A percentile compares a stretch with the other conserved stretches of the same genome.
Conservation (phyloP, 2,329 filamentous ascomycete species). For the Monilinia aucupariae region DNA sequence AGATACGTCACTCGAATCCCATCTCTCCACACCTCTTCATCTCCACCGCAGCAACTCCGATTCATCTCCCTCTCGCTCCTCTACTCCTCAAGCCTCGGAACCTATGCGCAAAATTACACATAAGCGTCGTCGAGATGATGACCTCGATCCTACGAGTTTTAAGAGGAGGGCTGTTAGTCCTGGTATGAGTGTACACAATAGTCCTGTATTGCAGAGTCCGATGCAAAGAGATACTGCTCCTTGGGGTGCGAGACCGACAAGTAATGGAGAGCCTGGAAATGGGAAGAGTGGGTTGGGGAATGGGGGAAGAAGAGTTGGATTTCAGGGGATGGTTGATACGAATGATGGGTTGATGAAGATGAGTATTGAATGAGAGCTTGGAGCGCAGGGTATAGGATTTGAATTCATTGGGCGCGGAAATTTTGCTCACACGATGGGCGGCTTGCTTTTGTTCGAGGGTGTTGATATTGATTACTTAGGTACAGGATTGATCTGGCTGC, state of each 20-base stretch:
- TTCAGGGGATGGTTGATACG: conserved; percentile 94
- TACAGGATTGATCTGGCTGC: neutral
- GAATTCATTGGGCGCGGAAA: neutral
- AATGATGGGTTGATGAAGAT: conserved; percentile 94
- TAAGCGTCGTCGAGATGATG: conserved; percentile 84
- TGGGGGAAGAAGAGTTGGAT: conserved; percentile 55
- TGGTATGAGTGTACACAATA: conserved; percentile 85
- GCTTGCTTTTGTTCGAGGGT: neutral
- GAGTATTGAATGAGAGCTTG: conserved; percentile 69
- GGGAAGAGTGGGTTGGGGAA: conserved; percentile 15
- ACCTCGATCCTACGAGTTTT: conserved; percentile 81
- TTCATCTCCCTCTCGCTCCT: conserved; percentile 32
- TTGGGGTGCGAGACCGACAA: conserved; percentile 66
- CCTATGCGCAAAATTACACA: conserved; percentile 71
- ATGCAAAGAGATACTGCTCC: conserved; percentile 64
- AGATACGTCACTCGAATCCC: conserved; percentile 48
- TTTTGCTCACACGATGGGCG: neutral
- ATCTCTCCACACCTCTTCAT: conserved; percentile 30
- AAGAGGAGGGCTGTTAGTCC: conserved; percentile 90
- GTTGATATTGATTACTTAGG: neutral
- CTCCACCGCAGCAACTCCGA: conserved; percentile 17
- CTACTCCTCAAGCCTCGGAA: conserved; percentile 52
- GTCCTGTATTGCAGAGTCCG: conserved; percentile 80
- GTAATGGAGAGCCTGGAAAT: conserved; percentile 47
- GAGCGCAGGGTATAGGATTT: neutral